Conservation (phyloP, 148 eudicot genomes). For the Arbutus unedo region DNA sequence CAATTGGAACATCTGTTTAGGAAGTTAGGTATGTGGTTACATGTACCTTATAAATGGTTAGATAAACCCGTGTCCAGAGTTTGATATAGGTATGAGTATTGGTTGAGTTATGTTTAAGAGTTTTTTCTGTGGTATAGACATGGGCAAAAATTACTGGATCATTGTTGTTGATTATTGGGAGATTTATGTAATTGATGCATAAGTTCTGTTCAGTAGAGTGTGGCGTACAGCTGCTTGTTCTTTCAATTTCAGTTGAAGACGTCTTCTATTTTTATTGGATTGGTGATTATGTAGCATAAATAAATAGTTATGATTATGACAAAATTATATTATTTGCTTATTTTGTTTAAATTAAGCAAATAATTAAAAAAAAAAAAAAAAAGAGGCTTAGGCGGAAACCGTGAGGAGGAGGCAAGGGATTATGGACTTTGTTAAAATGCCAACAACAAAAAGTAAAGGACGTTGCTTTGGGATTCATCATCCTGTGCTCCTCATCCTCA, state of each 20-base stretch:
- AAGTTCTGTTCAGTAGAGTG: neutral
- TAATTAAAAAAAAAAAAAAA: neutral
- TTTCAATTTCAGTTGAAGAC: neutral
- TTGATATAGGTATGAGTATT: neutral
- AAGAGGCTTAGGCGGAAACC: neutral
- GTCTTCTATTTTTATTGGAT: neutral
- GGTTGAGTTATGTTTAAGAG: neutral
- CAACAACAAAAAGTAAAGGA: neutral
- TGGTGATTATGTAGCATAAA: neutral
- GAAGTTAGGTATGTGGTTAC: neutral
- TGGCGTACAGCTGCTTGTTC: neutral
- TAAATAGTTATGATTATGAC: neutral
- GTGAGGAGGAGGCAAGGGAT: neutral
- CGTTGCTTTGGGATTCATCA: neutral
- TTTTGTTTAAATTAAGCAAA: neutral
- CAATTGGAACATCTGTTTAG: conserved; percentile 57
- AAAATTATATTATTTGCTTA: neutral
- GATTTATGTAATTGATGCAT: conserved; percentile 1
- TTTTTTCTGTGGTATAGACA: neutral
- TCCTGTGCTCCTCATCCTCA: neutral
- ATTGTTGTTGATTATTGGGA: conserved; percentile 4
- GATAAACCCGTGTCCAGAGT: neutral
- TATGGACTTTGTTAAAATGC: neutral
- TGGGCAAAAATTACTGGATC: neutral
- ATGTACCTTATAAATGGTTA: neutral